Percentiles rank a stretch among this genome's conserved stretches.
These are phyloP conservation scores for Stereum hirsutum DNA, from an alignment of 1,284 basidiomycete species.

Conservation along the genomic window DNA sequence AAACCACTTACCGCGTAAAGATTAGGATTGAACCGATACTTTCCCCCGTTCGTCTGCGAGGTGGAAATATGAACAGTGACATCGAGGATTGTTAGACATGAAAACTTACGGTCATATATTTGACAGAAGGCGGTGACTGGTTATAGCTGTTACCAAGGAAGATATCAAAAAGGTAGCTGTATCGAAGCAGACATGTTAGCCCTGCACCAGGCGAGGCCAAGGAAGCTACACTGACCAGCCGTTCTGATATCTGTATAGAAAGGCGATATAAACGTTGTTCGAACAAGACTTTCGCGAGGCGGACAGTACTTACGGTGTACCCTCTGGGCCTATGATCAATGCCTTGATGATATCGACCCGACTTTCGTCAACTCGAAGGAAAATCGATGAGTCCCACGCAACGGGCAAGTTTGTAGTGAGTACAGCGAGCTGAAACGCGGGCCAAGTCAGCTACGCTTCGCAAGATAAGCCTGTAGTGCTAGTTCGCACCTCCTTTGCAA, in stretches of 20 bases:
- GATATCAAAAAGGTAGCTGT: slow-evolving; percentile 78
- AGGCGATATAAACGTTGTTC: background rate
- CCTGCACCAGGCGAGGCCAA: slow-evolving; percentile 1
- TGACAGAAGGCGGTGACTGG: slow-evolving; percentile 72
- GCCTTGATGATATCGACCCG: slow-evolving; percentile 89
- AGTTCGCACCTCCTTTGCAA: slow-evolving; percentile 74
- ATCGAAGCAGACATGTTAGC: slow-evolving; percentile 10
- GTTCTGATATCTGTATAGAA: slow-evolving; percentile 59
- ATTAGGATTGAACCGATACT: slow-evolving; percentile 87
- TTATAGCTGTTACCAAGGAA: slow-evolving; percentile 82
- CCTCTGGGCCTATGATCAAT: slow-evolving; percentile 83
- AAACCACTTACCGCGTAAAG: slow-evolving; percentile 65
- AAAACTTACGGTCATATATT: slow-evolving; percentile 78
- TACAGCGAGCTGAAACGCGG: slow-evolving; percentile 85
- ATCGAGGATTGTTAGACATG: background rate
- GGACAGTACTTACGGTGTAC: slow-evolving; percentile 71
- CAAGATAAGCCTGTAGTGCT: slow-evolving; percentile 7
- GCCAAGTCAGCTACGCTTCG: slow-evolving; percentile 6
- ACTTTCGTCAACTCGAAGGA: slow-evolving; percentile 78
- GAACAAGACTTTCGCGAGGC: slow-evolving; percentile 11
- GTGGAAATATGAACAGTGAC: slow-evolving; percentile 7
- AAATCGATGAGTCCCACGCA: slow-evolving; percentile 86
- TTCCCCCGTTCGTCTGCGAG: slow-evolving; percentile 78
- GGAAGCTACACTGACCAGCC: slow-evolving; percentile 49
- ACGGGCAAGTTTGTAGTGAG: slow-evolving; percentile 85